Conservation (phyloP, 805 yeast genomes). For the Yarrowia deformans region DNA sequence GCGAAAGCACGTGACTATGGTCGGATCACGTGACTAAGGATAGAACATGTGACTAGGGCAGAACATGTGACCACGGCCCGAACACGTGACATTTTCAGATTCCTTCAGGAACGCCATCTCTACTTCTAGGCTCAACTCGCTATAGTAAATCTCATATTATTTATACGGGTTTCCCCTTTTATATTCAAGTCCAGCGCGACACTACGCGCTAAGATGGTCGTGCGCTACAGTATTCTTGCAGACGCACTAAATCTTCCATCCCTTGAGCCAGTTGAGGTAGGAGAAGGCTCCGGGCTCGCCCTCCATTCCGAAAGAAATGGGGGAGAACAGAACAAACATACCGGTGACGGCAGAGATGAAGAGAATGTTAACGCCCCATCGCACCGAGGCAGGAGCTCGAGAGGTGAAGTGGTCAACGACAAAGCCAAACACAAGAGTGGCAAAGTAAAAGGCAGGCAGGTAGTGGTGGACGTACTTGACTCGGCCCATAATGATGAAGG, state of each 20-base stretch:
- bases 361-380: slow-evolving; percentile 52
- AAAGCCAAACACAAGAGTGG: slow-evolving; percentile 77
- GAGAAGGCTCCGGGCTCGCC: slow-evolving; percentile 59
- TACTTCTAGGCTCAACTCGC: no score
- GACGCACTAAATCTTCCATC: slow-evolving; percentile 59
- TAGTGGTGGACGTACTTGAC: slow-evolving; percentile 97
- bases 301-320: slow-evolving; percentile 82
- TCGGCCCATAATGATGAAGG: slow-evolving; percentile 93
- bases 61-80: no score
- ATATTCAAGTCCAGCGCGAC: slow-evolving; percentile 28
- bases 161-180: slow-evolving; percentile 30
- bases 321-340: slow-evolving; percentile 66
- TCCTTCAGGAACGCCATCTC: no score
- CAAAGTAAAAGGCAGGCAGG: slow-evolving; percentile 93
- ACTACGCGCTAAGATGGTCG: not conserved
- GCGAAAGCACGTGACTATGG: no score
- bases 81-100: no score
- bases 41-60: no score
- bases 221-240: no score
- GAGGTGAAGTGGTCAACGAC: slow-evolving; percentile 55
- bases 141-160: slow-evolving; percentile 14
- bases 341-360: slow-evolving; percentile 63
- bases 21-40: no score
- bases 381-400: slow-evolving; percentile 23
- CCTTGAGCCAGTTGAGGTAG: slow-evolving; percentile 60